Evolutionary conservation across 225 moss, liverwort and hornwort genomes (phyloP), one percentile per base, ranked within the genome.

Genomic region (Marchantia polymorpha): DNA sequence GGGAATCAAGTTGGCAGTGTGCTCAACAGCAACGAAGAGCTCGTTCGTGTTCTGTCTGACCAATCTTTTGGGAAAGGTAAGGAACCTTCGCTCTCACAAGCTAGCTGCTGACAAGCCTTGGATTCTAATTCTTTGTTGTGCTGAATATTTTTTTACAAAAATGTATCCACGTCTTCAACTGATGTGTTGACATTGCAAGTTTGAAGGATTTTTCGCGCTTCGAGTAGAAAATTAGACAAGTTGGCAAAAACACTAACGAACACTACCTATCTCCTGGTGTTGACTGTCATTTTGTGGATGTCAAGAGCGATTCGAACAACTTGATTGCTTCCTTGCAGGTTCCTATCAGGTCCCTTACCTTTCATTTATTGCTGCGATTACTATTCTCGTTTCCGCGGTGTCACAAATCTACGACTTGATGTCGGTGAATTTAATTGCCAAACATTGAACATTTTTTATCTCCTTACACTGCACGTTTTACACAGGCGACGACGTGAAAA

Each of bases 291-390:
- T 58, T 6, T 15, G 14, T 58, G 75, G 49, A 75, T 87, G 17
- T 82, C 91, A 95, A 91, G 94, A 93, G 74, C 86, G 95, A 76
- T 93, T 99, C 77, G 95, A 92, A 77, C 78, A 47, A 55, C 89
- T 99, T 64, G 99, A 99, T 83, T 99, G 95, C 83, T 99, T 99
- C 78, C 83, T 99, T 83, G 99, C 95, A 87, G 95, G 95, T 95
- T 75, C 74, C 74, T 75, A 75, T 53, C 74, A 75, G 30, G 54
- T 61, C 52, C 29, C 69, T 90, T 75, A n/a, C 74, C 63, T 53
- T 31, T 67, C 56, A 67, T 79, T 20, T 12, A 56, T 31, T 17
- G 70, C 49, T 67, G n/a, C 17, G 9, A 50, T 76, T 50, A 46
- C 56, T n/a, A n/a, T n/a, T n/a, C n/a, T 74, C 14, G 10, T 54